Evolutionary conservation across 1,139 yeast species (phyloP), one percentile per base, ranked within the genome.

Genomic region (Yamadazyma buinensis): DNA sequence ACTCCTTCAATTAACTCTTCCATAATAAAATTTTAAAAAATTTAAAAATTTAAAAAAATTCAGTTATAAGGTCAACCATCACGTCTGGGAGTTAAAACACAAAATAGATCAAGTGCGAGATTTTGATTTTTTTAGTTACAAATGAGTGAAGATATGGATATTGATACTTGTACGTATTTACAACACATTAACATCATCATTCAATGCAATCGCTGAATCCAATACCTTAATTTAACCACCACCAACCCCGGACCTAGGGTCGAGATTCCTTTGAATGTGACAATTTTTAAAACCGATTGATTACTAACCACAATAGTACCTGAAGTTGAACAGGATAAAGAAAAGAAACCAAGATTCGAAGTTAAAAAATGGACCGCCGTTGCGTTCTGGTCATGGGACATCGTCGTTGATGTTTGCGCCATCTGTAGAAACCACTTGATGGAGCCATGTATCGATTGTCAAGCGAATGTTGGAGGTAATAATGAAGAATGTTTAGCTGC

Each of bases 331-430:
- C 27, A 41, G 15, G 47, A 44, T 28, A 43, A 42, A 22, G 31
- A 36, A 12, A 36, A 38, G 24, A 67, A 67, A 39, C 67, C 66
- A 34, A 57, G 65, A 38, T 70, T 70, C 39, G 76, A 70, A 43
- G 74, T 70, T 18, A 70, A 68, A 50, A 70, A 70, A 67, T 92
- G 98, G 98, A 88, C 96, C 12, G 97, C 98, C 0, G 98, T 94
- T 35, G 97, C 98, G 13, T 88, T 92, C 55, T 94, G 99, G 99
- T 88, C 97, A 1, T 94, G 98, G 98, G 97, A 87, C 61, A 85
- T 88, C 41, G 94, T 82, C 34, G 95, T 92, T 40, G 98, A 94
- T 49, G 88, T 87, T 38, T 94, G 99, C 68, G 97, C 99, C 29
- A 94, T 94, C 57, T 94, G 99, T 72, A 77, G 98, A 54, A 94